Base-by-base conservation (phyloP, 1,284 basidiomycete species). In the Cutaneotrichosporon dermatis region DNA sequence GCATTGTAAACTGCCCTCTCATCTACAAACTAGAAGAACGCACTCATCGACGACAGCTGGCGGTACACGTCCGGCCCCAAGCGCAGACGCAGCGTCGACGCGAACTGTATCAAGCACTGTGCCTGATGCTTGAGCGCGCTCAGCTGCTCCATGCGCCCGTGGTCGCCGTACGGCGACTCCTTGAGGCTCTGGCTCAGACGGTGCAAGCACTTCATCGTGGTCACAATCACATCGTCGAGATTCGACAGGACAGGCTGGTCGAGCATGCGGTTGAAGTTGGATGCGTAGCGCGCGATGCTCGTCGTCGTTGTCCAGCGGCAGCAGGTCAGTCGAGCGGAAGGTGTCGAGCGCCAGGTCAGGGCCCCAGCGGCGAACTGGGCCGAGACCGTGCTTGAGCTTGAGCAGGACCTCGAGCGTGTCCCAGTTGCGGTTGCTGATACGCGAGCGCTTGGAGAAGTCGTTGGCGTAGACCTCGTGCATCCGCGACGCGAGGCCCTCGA, bases 21-120 rank as follows among this genome's bases (percentile, higher is more conserved):
- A 25, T 25, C 25, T 25, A 25, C 25, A 25, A 13, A 9, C 41
- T 60, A 65, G 58, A 65, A 65, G 57, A 65, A 65, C 53, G 63
- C 63, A n/a, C 71, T 73, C 72, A 75, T 71, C 34, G 67, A 69
- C 58, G 74, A 79, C 59, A 95, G 81, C 78, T 94, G 90, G 54
- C 89, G 88, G 79, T 95, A 94, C 62, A 95, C 88, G 75, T 96
- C 90, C 39, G 89, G 86, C 12, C 90, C 89, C 84, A 96, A 86
- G 58, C 91, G 83, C 76, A 93, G 90, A 66, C 91, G 87, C 58
- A 95, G 79, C 69, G 90, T 87, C 45, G 90, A 88, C 43, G 89
- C 90, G 79, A 93, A 95, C 63, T 90, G 84, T 81, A 93, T 91
- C 63, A 95, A 75, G 36, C 72, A 70, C 66, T 77, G 69, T 15